A percentile compares a stretch with the other conserved stretches of the same genome.
These are phyloP conservation scores for Mentha longifolia DNA, from an alignment of 257 asterid genomes.

Conservation along the genomic window DNA sequence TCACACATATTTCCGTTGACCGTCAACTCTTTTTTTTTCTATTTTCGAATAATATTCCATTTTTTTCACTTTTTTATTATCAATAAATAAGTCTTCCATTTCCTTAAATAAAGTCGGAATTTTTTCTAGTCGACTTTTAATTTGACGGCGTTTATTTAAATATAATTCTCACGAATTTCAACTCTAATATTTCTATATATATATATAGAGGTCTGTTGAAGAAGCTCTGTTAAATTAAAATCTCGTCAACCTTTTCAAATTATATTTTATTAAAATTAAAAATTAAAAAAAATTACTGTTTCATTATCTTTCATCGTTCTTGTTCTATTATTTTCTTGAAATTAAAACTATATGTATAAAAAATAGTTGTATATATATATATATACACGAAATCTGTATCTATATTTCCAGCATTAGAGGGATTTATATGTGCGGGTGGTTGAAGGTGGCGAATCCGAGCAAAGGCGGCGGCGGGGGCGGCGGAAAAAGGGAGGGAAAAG, in stretches of 20 bases:
- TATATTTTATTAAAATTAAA: too few relatives aligned
- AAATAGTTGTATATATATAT: background rate
- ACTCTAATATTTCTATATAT: conserved; percentile 33
- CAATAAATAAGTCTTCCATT: background rate
- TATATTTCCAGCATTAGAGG: background rate
- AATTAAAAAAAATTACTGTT: background rate
- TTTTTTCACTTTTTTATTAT: background rate
- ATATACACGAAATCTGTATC: background rate
- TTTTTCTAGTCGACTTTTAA: conserved; percentile 21
- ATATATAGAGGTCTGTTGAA: conserved; percentile 34
- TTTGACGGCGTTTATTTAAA: conserved; percentile 33
- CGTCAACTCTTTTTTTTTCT: background rate
- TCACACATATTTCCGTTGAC: conserved; percentile 41
- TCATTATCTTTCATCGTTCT: background rate
- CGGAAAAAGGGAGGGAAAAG: background rate
- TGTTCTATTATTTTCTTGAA: background rate
- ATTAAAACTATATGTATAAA: too few relatives aligned
- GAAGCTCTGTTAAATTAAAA: conserved; percentile 19
- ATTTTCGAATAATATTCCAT: background rate
- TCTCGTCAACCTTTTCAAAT: conserved; percentile 35
- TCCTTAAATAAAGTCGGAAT: background rate
- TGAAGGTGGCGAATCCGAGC: conserved; percentile 55
- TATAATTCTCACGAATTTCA: background rate
- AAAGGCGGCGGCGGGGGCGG: conserved; percentile 30
- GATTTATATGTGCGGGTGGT: conserved; percentile 31